Evolutionary conservation across 1,284 basidiomycete genomes (phyloP), one percentile per base, ranked within the genome.

Genomic region (Apiotrichum veenhuisii): DNA sequence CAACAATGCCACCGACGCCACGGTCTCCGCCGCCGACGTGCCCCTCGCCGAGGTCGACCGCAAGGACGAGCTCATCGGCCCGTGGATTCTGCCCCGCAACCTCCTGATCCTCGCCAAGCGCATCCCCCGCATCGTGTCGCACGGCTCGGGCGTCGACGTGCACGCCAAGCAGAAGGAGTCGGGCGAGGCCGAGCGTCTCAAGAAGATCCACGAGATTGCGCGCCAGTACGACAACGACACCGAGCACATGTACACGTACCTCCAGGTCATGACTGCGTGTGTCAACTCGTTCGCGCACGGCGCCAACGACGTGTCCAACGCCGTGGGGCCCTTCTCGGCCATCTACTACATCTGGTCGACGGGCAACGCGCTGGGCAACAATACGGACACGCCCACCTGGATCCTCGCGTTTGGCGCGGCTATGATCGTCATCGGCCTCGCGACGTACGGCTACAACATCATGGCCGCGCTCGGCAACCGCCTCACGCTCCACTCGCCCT

Each of bases 191-290:
- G 52, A 26, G 22, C 57, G 52, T 23, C 42, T 58, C 27, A 34
- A 37, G 33, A 33, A 45, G 30, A 58, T 80, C 55, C 76, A 79
- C 66, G 65, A 67, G 20, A 66, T 67, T 25, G 71, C 77, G 33
- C 67, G 66, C 43, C 77, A 78, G 58, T 80, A 79, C 69, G 70
- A 72, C 55, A 80, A 80, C 67, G 75, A 76, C 64, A 77, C 77
- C 52, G 80, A 81, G 63, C 78, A 80, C 63, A 59, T 76, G 25
- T 81, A 72, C 73, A 78, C 78, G 14, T 81, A 80, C 70, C 69
- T 81, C 40, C 80, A 81, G 59, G 78, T 80, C 52, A 55, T 81
- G 46, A 80, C 80, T 11, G 79, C 79, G 18, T 80, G 79, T 59
- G 79, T 76, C 52, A 77, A 77, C 46, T 79, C 77, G 12, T 81